These are phyloP conservation scores for Saturnispora mendoncae DNA, from an alignment of 805 yeast species.

Conservation along the genomic window DNA sequence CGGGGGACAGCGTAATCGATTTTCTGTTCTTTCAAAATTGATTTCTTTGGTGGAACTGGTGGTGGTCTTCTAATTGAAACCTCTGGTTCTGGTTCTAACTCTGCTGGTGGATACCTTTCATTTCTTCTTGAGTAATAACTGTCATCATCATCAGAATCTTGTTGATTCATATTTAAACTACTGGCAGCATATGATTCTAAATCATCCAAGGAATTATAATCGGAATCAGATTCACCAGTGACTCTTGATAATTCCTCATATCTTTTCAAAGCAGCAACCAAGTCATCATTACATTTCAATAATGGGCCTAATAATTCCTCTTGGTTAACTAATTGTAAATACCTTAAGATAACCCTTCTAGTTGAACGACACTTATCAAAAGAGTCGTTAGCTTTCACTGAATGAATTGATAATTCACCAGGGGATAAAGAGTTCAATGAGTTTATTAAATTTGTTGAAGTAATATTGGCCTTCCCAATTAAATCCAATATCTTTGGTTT, in stretches of 20 bases:
- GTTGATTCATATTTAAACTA: not conserved
- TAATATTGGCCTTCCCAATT: constrained; percentile 68
- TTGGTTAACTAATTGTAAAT: constrained; percentile 73
- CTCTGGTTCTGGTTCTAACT: not conserved
- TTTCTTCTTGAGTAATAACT: constrained; percentile 2
- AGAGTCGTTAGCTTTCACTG: constrained; percentile 47
- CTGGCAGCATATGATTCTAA: constrained; percentile 24
- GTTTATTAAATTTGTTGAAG: constrained; percentile 63
- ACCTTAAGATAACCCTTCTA: constrained; percentile 70
- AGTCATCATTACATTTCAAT: constrained; percentile 82
- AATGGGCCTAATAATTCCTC: constrained; percentile 86
- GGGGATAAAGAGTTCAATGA: constrained; percentile 36
- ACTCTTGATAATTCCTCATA: constrained; percentile 51
- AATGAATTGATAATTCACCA: constrained; percentile 54
- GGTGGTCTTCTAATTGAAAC: constrained; percentile 18
- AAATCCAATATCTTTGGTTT: constrained; percentile 60
- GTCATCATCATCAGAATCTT: constrained; percentile 6
- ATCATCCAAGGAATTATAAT: constrained; percentile 33
- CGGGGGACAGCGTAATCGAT: not conserved
- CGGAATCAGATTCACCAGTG: constrained; percentile 34
- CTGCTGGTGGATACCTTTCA: constrained; percentile 5
- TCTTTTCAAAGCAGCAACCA: constrained; percentile 61
- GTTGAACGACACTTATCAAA: constrained; percentile 69
- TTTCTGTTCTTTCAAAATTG: constrained; percentile 11
- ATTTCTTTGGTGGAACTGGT: constrained; percentile 23